Conservation (phyloP, 148 eudicot species). For the Fagopyrum tataricum region DNA sequence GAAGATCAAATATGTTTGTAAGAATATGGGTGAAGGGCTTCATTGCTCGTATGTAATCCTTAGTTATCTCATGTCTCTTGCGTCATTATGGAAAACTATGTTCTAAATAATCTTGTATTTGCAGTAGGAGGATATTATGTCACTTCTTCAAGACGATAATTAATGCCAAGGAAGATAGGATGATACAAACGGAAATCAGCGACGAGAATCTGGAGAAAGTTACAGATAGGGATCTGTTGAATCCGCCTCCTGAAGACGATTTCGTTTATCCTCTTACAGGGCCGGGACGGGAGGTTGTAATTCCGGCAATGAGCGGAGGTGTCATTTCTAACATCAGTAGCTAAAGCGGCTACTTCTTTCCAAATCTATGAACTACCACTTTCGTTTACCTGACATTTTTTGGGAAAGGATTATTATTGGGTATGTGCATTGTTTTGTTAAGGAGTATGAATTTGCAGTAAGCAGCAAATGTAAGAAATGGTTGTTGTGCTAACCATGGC, state of each 20-base stretch:
- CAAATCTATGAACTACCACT: background rate
- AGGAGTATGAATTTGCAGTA: background rate
- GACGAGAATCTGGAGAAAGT: slow-evolving; percentile 75
- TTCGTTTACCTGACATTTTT: background rate
- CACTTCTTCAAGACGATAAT: slow-evolving; percentile 65
- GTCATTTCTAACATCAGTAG: slow-evolving; percentile 78
- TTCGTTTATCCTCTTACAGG: slow-evolving; percentile 64
- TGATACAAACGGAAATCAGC: slow-evolving; percentile 79
- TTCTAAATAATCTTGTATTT: background rate
- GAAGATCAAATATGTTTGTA: too few species aligned
- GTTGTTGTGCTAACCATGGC: too few species aligned
- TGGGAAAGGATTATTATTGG: background rate
- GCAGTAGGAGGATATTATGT: slow-evolving; percentile 87
- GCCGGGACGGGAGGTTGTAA: slow-evolving; percentile 97
- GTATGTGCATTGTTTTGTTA: background rate
- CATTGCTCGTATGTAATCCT: slow-evolving; percentile 40
- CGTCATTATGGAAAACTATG: background rate
- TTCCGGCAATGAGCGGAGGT: slow-evolving; percentile 71
- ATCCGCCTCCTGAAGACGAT: slow-evolving; percentile 16
- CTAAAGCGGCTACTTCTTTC: slow-evolving; percentile 10
- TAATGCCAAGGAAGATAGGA: slow-evolving; percentile 63
- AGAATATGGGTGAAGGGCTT: too few species aligned
- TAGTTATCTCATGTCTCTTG: background rate
- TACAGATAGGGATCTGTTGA: slow-evolving; percentile 63
- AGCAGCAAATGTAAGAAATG: background rate